Evolutionary conservation across 352 stramenopile species (phyloP), one percentile per base, ranked within the genome.

Genomic region (Globisporangium alternatum): DNA sequence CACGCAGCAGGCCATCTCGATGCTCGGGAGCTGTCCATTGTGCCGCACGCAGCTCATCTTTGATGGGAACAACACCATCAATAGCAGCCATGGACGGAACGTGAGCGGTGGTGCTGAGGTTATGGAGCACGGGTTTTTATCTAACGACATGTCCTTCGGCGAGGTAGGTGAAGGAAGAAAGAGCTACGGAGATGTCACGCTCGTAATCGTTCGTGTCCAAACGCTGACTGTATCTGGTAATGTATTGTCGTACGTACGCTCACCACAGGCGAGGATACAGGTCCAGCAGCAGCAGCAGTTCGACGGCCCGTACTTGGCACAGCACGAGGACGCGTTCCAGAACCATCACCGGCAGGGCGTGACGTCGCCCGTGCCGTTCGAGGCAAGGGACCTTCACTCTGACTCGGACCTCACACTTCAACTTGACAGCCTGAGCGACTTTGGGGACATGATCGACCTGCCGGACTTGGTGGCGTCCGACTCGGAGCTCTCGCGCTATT

Each of bases 391-490:
- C 12, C 35, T 82, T 1, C 64, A 74, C 3, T 55, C 69, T 9
- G 74, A 78, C 35, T 65, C 17, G 56, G 74, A 83, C 39, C 48
- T 67, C 19, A 56, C 67, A 48, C 60, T 82, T 19, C 72, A 80
- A 45, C 66, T 85, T 19, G 76, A 85, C 59, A 78, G 68, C 31
- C 60, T 85, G 22, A 87, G 76, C 37, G 76, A 87, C 61, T 75
- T 85, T 60, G 74, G 80, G 44, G 78, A 85, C 45, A 78, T 82
- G 43, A 83, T 87, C 53, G 70, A 87, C 51, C 70, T 87, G 1
- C 74, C 76, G n/a, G 76, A 87, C 30, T 64, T 87, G 22, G 66
- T 87, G 28, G 75, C 75, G 5, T 82, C 68, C 3, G 78, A 83
- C n/a, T 56, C 56, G 39, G 64, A 69, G 64, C 33, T 60, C 21